Evolutionary conservation across 768 basidiomycete species (phyloP), one percentile per base, ranked within the genome.

Genomic region (Symmetrospora coprosmae): DNA sequence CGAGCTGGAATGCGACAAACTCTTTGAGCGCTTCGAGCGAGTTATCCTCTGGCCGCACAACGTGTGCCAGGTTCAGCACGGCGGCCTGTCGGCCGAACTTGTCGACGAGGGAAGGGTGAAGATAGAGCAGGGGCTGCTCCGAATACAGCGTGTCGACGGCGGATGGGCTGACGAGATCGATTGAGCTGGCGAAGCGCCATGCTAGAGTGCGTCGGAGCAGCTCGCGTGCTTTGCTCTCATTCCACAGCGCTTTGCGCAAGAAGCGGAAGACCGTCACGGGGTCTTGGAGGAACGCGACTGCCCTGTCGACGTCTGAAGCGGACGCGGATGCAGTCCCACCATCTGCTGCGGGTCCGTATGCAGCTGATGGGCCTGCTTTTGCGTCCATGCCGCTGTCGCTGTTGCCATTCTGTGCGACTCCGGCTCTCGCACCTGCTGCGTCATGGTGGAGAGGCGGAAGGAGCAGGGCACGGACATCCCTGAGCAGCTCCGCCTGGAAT

Each of bases 191-290:
- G 17, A 64, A 31, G 17, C 67, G 66, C 66, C 64, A 67, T 30
- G 21, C 19, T 30, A 65, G 62, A 6, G 65, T 65, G 39, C 63
- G 45, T 33, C 63, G 62, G 7, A 68, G 63, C 23, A 68, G 59
- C 16, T 64, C 45, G 46, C 62, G 45, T 0, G 66, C 53, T 9
- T 45, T 21, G 16, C 58, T 17, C 16, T 43, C 27, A 19, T 61
- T 46, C 49, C 66, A 67, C 23, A 62, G 65, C 1, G 66, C 63
- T 6, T 65, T 58, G 7, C 68, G 64, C 45, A 60, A 63, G 55
- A 69, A 69, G 2, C 68, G 64, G 47, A 69, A 69, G 5, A 69
- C 50, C 25, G 68, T 64, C 11, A 64, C 67, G 59, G 50, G 28
- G 27, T 13, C 23, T 19, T 27, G 9, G 16, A 31, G 28, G 27